Conservation (phyloP, 2,329 filamentous ascomycete species). For the Pseudocercospora fijiensis region DNA sequence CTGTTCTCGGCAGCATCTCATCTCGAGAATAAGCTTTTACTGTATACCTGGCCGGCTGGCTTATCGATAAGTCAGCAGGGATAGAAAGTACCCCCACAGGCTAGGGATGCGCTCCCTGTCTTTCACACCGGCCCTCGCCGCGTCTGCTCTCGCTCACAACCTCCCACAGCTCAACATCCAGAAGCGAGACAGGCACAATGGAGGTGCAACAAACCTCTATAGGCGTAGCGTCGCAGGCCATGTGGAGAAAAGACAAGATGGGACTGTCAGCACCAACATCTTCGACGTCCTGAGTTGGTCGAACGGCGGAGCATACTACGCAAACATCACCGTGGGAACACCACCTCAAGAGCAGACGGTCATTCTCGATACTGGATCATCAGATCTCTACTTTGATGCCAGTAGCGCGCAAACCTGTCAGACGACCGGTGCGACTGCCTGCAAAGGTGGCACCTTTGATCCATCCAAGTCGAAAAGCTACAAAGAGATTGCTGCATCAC, state of each 20-base stretch:
- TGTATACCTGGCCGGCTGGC: neutral
- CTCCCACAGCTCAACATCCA: slow-evolving; percentile 31
- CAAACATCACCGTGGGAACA: slow-evolving; percentile 38
- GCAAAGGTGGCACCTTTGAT: slow-evolving; percentile 36
- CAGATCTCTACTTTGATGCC: slow-evolving; percentile 37
- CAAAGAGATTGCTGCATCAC: slow-evolving; percentile 24
- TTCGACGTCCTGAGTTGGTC: slow-evolving; percentile 36
- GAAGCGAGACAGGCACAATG: slow-evolving; percentile 31
- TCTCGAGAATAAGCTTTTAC: neutral
- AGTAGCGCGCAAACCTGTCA: slow-evolving; percentile 30
- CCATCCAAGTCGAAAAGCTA: slow-evolving; percentile 31
- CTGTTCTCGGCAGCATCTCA: neutral
- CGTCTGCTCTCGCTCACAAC: slow-evolving; percentile 21
- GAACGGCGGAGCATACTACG: slow-evolving; percentile 38
- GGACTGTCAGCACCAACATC: slow-evolving; percentile 33
- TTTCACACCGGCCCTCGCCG: slow-evolving; percentile 21
- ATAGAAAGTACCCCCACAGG: neutral
- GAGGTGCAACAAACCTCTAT: slow-evolving; percentile 19
- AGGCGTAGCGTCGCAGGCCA: slow-evolving; percentile 16
- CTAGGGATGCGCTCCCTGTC: slow-evolving; percentile 19
- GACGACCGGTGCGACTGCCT: slow-evolving; percentile 23
- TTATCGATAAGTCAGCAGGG: slow-evolving; percentile 2
- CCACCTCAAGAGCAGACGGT: slow-evolving; percentile 37
- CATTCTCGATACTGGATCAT: slow-evolving; percentile 39
- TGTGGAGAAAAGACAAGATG: slow-evolving; percentile 16